A percentile compares a stretch with the other conserved stretches of the same genome.
Evolutionary conservation across 169 alveolate species (phyloP).

Genomic region (Ichthyophthirius multifiliis): DNA sequence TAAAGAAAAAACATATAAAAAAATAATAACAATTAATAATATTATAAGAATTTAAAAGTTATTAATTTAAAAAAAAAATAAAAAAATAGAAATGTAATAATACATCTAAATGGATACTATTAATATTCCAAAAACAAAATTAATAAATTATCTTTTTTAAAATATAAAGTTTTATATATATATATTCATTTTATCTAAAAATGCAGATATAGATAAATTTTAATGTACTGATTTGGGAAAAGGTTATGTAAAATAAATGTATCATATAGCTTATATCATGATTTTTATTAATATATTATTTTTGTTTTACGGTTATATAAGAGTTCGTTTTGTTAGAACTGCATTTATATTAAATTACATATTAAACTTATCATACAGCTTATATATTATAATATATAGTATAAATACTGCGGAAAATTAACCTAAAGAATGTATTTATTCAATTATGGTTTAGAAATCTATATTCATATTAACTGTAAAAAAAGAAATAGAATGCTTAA

Average conservation of each 20-base stretch:
- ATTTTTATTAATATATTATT: not conserved
- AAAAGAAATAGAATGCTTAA: not conserved
- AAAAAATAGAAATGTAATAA: not conserved
- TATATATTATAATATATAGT: not conserved
- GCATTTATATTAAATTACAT: not conserved
- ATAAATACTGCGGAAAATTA: not conserved
- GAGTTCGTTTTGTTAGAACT: not conserved
- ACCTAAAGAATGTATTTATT: not conserved
- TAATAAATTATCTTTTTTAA: not conserved
- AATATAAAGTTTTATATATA: not conserved
- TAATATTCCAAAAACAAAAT: slow-evolving; percentile 1
- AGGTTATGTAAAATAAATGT: not conserved
- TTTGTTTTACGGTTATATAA: not conserved
- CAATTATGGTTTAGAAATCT: not conserved
- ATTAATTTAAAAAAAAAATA: no score
- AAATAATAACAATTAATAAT: no score
- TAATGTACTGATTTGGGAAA: not conserved
- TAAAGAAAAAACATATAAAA: no score
- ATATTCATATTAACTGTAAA: not conserved
- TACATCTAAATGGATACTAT: not conserved
- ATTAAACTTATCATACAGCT: not conserved
- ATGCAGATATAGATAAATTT: not conserved
- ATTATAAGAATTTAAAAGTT: no score
- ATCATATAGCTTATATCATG: not conserved
- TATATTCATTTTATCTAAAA: not conserved